Evolutionary conservation across 208 protist genomes (phyloP), one percentile per base, ranked within the genome.

Genomic region (Acanthamoeba royreba): DNA sequence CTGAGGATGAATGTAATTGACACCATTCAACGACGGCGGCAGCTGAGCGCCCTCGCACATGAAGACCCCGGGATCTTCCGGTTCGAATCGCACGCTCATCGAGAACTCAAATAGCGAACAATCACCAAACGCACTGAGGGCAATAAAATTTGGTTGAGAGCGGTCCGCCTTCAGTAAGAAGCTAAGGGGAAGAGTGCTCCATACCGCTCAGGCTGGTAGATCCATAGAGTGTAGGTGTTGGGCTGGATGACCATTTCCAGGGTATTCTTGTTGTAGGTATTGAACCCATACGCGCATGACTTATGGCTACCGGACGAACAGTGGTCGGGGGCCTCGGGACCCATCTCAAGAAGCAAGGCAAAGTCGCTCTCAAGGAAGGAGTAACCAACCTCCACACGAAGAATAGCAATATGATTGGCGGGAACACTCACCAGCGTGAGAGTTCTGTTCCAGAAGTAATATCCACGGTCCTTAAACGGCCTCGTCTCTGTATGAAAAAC

Each of bases 61-160:
- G 35, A 81, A 74, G 61, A 19, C 81, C 66, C 11, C 15, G 43
- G 40, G 45, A 40, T 77, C 63, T 5, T 93, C 88, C 17, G 25
- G 17, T 63, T 66, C 88, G 52, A 93, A 93, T n/a, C 46, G 43
- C 61, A 93, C 88, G 47, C 43, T 63, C 45, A 93, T 49, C 47
- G 88, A 93, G 45, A 93, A 93, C 63, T 93, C 88, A 38, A 83
- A 93, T 35, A 83, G 61, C 0, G 88, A 33, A 46, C 88, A 93
- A 11, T 93, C 69, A 17, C 85, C 85, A 31, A 66, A 91, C n/a
- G n/a, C n/a, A n/a, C n/a, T n/a, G n/a, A n/a, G n/a, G n/a, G n/a
- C n/a, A n/a, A n/a, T n/a, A n/a, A n/a, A n/a, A n/a, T n/a, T n/a
- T n/a, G n/a, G n/a, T n/a, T n/a, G n/a, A n/a, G n/a, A n/a, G n/a